phyloP scores from a whole-genome alignment of 2,329 filamentous ascomycete species.

The Zymoseptoria crescenta region DNA sequence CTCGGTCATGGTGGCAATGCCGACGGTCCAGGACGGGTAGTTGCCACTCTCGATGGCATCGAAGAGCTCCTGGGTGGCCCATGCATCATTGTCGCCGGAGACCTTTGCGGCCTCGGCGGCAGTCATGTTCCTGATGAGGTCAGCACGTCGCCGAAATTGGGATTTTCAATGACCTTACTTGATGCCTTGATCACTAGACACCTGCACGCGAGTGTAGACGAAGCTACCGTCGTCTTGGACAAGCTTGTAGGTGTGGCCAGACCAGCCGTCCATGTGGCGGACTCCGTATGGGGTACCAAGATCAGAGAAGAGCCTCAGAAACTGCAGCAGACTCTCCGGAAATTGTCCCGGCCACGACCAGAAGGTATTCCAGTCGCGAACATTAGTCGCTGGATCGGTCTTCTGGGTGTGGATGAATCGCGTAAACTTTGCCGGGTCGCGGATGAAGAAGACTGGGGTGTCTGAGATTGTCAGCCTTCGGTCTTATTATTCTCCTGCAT shows the following conservation, averaged over 20 bases:
- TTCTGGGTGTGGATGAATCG: constrained; percentile 35
- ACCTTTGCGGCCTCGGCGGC: constrained; percentile 39
- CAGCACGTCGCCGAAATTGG: background rate
- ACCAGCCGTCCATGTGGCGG: constrained; percentile 16
- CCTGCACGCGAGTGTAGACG: constrained; percentile 32
- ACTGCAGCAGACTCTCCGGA: constrained; percentile 42
- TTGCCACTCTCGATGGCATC: constrained; percentile 38
- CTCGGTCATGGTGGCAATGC: constrained; percentile 41
- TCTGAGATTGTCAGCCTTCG: constrained; percentile 5
- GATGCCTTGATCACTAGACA: constrained; percentile 37
- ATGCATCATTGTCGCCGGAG: constrained; percentile 45
- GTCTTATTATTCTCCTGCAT: background rate
- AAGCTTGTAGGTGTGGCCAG: constrained; percentile 22
- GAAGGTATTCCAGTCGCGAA: constrained; percentile 32
- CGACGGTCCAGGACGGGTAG: constrained; percentile 37
- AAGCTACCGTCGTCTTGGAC: constrained; percentile 43
- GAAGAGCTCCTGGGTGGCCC: constrained; percentile 42
- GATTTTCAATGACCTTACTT: constrained; percentile 34
- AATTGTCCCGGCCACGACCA: constrained; percentile 39
- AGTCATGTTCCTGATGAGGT: constrained; percentile 32
- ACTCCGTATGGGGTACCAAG: constrained; percentile 44
- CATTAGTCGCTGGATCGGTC: constrained; percentile 30
- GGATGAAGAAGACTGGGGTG: constrained; percentile 34
- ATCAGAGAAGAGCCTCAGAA: constrained; percentile 47
- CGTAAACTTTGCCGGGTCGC: constrained; percentile 39